Evolutionary conservation across 306 rosid genomes (phyloP), one percentile per base, ranked within the genome.

Genomic region (Prunus mume): DNA sequence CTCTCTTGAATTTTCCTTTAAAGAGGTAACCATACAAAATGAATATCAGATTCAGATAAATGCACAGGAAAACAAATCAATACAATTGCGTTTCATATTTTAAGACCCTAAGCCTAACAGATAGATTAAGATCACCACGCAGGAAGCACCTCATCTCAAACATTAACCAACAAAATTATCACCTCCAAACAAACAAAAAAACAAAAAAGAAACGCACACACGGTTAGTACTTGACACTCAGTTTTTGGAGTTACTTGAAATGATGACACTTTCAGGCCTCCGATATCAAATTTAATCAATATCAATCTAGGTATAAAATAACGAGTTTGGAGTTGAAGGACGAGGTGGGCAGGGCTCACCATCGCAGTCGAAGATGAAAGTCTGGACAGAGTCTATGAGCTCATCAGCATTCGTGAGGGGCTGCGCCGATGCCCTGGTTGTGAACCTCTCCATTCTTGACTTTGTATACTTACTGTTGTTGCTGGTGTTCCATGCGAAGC

Each of bases 291-390:
- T 27, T 13, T 17, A 62, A 62, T 27, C 28, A 30, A 52, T 5
- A 25, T 50, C 49, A 22, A 55, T 10, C 6, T 30, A 38, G 34
- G 19, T 5, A 12, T 18, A 55, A 67, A 34, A 57, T 24, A 13
- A 73, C 20, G 22, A 57, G 17, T 25, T 14, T 15, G 34, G 46
- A 38, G 18, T 57, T 27, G 65, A 60, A 52, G 43, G 43, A 69
- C 5, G 12, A 32, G 5, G 43, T 3, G n/a, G 60, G 56, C 24
- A 4, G 30, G 65, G 68, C 78, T 72, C 65, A 92, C 99, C 99
- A 45, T 96, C 99, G 72, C 98, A 96, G 41, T 96, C 99, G 77
- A 92, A 96, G 82, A 96, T 91, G 81, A 96, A 96, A 0, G 99
- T 96, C 86, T 92, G 88, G 9, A 96, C 99, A 2, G 98, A 96